Conservation (phyloP, 257 asterid genomes). For the Solanum chaucha region DNA sequence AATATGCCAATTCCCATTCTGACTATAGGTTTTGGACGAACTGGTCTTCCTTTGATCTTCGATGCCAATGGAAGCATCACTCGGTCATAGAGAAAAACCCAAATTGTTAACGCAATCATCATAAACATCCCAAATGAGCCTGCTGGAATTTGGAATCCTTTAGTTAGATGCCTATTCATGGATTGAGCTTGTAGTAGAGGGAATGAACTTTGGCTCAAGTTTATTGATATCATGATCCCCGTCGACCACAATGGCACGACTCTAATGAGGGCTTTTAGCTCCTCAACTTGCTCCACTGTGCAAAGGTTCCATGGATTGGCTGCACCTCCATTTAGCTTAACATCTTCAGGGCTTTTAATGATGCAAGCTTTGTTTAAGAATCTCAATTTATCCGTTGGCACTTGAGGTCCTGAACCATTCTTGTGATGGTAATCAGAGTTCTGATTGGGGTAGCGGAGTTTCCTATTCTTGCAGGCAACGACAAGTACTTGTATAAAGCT, state of each 20-base stretch:
- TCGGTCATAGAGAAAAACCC: conserved; percentile 47
- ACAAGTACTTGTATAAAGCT: conserved; percentile 33
- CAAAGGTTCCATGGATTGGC: conserved; percentile 20
- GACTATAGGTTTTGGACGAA: conserved; percentile 21
- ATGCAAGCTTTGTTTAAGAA: conserved; percentile 25
- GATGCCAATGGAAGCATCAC: conserved; percentile 41
- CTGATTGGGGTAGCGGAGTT: conserved; percentile 5
- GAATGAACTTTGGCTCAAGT: conserved; percentile 3
- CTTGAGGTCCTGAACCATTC: conserved; percentile 19
- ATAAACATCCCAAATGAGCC: conserved; percentile 1
- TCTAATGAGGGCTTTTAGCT: conserved; percentile 21
- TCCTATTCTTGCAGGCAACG: conserved; percentile 38
- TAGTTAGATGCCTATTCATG: neutral
- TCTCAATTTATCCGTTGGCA: conserved; percentile 27
- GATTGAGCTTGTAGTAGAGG: conserved; percentile 1
- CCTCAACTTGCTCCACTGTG: conserved; percentile 25
- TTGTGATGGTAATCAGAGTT: conserved; percentile 23
- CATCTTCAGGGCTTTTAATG: conserved; percentile 5
- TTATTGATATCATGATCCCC: neutral
- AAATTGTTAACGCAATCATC: conserved; percentile 21
- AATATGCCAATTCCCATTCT: conserved; percentile 59
- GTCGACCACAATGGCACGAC: conserved; percentile 22
- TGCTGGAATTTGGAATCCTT: neutral
- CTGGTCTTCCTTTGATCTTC: conserved; percentile 27
- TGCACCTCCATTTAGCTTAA: conserved; percentile 12